Evolutionary conservation across 257 asterid species (phyloP).

Genomic region (Solanum boliviense): DNA sequence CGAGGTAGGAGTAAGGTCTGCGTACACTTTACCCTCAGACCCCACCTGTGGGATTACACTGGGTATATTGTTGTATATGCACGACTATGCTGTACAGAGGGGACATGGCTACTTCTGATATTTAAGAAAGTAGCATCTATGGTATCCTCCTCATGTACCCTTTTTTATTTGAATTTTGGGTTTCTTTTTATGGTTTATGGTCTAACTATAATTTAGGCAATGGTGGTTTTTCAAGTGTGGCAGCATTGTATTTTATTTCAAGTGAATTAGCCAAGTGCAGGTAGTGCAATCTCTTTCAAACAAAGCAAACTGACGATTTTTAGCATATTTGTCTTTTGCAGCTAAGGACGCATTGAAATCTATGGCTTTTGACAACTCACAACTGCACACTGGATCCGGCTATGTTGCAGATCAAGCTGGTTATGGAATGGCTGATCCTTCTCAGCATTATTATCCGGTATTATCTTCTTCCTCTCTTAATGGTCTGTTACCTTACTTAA

Average conservation of each 20-base stretch:
- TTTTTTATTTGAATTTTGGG: background rate
- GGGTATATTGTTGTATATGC: background rate
- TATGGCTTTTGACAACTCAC: conserved; percentile 30
- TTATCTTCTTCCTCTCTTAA: background rate
- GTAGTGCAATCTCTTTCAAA: background rate
- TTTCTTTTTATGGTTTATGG: background rate
- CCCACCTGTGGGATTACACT: background rate
- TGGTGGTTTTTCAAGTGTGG: background rate
- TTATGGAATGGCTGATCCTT: conserved; percentile 40
- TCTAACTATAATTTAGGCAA: background rate
- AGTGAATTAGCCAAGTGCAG: background rate
- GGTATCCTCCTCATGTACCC: background rate
- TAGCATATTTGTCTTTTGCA: conserved; percentile 11
- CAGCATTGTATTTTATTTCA: background rate
- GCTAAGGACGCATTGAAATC: conserved; percentile 43
- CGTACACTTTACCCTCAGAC: background rate
- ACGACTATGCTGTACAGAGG: background rate
- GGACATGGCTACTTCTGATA: background rate
- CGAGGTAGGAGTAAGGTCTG: background rate
- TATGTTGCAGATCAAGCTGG: conserved; percentile 39
- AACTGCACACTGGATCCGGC: conserved; percentile 30
- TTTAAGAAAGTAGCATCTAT: background rate
- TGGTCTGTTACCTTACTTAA: background rate
- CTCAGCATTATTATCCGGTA: conserved; percentile 65
- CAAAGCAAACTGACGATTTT: background rate